Percentiles rank a stretch among this genome's conserved stretches.
Evolutionary conservation across 1,284 basidiomycete species (phyloP).

Genomic region (Ustilago tritici): DNA sequence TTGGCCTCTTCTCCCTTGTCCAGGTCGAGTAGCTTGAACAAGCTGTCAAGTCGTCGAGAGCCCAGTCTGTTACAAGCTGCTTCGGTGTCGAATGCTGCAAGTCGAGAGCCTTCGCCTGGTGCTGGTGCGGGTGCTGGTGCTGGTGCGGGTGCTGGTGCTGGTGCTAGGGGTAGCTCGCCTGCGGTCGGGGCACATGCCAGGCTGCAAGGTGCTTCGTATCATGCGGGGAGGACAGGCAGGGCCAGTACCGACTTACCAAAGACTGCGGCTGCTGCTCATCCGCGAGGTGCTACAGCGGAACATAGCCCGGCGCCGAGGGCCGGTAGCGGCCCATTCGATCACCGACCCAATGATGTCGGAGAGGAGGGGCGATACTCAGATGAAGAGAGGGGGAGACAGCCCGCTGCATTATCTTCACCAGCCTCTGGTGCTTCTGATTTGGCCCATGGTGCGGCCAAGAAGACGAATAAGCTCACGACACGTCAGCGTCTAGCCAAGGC

Average conservation of each 20-base stretch:
- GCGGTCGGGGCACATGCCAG: background rate
- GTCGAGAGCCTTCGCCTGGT: constrained; percentile 29
- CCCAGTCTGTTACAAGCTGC: constrained; percentile 5
- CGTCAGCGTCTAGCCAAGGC: constrained; percentile 50
- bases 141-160: background rate
- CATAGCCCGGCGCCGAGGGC: constrained; percentile 1
- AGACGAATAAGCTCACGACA: constrained; percentile 41
- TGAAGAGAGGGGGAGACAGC: background rate
- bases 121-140: background rate
- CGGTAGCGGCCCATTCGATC: background rate
- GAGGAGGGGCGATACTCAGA: constrained; percentile 11
- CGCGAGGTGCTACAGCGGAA: constrained; percentile 2
- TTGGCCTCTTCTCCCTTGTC: constrained; percentile 24
- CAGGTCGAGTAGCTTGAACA: constrained; percentile 43
- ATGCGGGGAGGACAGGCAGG: constrained; percentile 3
- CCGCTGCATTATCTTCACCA: constrained; percentile 11
- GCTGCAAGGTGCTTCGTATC: constrained; percentile 18
- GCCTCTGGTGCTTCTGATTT: constrained; percentile 20
- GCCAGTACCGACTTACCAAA: constrained; percentile 31
- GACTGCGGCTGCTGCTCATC: background rate
- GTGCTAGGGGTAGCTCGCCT: background rate
- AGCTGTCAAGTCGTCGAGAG: constrained; percentile 26
- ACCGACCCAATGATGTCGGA: background rate
- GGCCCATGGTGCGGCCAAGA: constrained; percentile 14
- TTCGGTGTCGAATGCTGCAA: constrained; percentile 16